These are phyloP conservation scores for Calycina marina DNA, from an alignment of 2,329 filamentous ascomycete species.

Conservation along the genomic window DNA sequence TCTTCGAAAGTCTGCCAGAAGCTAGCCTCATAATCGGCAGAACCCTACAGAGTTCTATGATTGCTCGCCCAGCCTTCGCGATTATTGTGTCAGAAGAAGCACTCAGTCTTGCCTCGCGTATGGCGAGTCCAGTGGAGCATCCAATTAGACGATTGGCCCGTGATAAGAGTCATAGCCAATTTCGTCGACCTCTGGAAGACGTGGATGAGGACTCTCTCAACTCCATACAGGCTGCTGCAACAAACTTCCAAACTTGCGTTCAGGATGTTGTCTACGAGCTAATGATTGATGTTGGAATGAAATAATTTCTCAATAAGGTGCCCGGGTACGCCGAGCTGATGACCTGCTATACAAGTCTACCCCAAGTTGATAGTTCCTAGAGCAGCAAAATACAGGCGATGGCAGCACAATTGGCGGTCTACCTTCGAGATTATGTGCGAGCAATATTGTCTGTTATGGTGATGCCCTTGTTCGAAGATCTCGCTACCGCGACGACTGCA, in stretches of 20 bases:
- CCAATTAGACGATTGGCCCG: background rate
- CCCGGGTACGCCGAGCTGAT: conserved; percentile 21
- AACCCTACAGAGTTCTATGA: conserved; percentile 27
- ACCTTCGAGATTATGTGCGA: conserved; percentile 4
- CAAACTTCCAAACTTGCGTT: conserved; percentile 35
- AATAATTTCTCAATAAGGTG: conserved; percentile 26
- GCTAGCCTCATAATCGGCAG: conserved; percentile 42
- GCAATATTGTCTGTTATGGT: too few relatives aligned
- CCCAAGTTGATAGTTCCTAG: background rate
- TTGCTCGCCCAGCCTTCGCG: conserved; percentile 36
- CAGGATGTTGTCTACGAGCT: conserved; percentile 22
- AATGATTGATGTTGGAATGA: conserved; percentile 22
- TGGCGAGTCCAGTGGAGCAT: background rate
- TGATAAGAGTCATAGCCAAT: too few relatives aligned
- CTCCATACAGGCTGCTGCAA: conserved; percentile 42
- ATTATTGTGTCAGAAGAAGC: conserved; percentile 50
- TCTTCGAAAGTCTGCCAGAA: conserved; percentile 51
- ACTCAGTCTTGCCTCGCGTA: conserved; percentile 20
- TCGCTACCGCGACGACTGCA: background rate
- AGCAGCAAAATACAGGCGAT: too few relatives aligned
- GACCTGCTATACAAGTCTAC: background rate
- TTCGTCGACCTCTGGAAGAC: conserved; percentile 32
- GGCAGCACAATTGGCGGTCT: too few relatives aligned
- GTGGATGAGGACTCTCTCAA: conserved; percentile 41
- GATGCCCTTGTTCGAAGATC: background rate